These are phyloP conservation scores for Panaeolus papilionaceus DNA, from an alignment of 768 basidiomycete genomes.

Conservation along the genomic window DNA sequence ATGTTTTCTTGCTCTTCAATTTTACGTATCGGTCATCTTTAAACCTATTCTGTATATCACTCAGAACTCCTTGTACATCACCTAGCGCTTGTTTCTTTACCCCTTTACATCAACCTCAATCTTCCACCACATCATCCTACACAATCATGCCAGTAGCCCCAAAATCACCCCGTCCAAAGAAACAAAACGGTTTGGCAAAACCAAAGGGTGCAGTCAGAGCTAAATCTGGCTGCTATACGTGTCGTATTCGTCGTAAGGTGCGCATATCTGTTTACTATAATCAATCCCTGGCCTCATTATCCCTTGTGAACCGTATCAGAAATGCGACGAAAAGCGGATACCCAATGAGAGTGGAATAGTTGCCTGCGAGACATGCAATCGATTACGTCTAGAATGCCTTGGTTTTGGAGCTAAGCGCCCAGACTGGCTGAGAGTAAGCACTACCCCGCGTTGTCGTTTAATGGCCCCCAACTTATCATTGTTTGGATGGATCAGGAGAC, in stretches of 20 bases:
- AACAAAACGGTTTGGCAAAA: constrained; percentile 61
- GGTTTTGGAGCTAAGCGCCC: constrained; percentile 88
- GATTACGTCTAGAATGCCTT: constrained; percentile 83
- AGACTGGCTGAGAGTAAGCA: constrained; percentile 79
- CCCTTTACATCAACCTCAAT: constrained; percentile 21
- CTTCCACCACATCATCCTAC: constrained; percentile 24
- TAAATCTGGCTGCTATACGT: constrained; percentile 90
- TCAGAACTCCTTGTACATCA: constrained; percentile 4
- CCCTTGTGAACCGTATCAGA: constrained; percentile 48
- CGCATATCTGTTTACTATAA: constrained; percentile 25
- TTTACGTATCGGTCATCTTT: constrained; percentile 3
- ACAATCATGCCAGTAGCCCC: constrained; percentile 45
- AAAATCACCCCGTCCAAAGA: constrained; percentile 49
- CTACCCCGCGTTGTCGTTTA: constrained; percentile 23
- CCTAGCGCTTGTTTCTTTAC: constrained; percentile 15
- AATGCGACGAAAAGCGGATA: constrained; percentile 78
- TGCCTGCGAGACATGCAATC: constrained; percentile 76
- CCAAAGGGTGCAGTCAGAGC: constrained; percentile 84
- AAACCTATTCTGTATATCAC: constrained; percentile 7
- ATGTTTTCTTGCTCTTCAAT: constrained; percentile 13
- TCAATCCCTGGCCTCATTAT: constrained; percentile 8
- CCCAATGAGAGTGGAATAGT: constrained; percentile 49
- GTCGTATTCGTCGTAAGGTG: constrained; percentile 87
- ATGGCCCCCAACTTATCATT: background rate
- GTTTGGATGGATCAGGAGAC: constrained; percentile 56